Evolutionary conservation across 345 rosid species (phyloP).

Genomic region (Geranium rotundifolium): DNA sequence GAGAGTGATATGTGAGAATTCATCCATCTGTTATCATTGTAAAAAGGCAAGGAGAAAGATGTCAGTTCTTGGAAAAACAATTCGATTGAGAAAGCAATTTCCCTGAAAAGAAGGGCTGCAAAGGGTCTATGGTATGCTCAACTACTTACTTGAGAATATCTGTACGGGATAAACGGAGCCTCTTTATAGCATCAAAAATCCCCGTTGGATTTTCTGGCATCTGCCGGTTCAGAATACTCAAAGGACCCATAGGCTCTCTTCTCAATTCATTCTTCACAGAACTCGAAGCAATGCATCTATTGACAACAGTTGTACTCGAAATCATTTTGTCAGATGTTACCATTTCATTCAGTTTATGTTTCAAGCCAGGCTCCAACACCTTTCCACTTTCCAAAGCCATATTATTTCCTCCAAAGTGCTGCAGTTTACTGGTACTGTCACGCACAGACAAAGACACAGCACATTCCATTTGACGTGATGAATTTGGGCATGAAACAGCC

Average conservation of each 20-base stretch:
- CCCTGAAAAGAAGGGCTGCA: not conserved
- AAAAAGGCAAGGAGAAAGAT: conserved; percentile 2
- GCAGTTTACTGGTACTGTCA: conserved; percentile 8
- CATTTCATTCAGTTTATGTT: conserved; percentile 13
- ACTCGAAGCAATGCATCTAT: conserved; percentile 27
- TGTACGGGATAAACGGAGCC: conserved; percentile 59
- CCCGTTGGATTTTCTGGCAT: conserved; percentile 30
- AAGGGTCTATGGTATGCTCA: not conserved
- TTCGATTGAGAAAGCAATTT: not conserved
- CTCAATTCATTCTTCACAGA: conserved; percentile 21
- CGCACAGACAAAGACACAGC: conserved; percentile 11
- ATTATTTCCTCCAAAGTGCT: conserved; percentile 3
- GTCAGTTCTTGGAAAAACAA: not conserved
- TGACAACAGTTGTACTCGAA: conserved; percentile 3
- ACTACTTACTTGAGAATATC: conserved; percentile 60
- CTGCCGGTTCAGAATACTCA: conserved; percentile 9
- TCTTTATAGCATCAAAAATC: conserved; percentile 43
- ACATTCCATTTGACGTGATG: conserved; percentile 10
- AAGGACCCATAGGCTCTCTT: conserved; percentile 11
- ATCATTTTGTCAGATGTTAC: conserved; percentile 10
- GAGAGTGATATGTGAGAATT: conserved; percentile 30
- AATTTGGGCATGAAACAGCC: conserved; percentile 60
- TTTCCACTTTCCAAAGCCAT: conserved; percentile 15
- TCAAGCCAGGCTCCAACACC: conserved; percentile 1
- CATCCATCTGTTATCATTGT: conserved; percentile 42